A percentile compares a stretch with the other conserved stretches of the same genome.
These are phyloP conservation scores for Colletotrichum ledebouriae DNA, from an alignment of 2,329 filamentous ascomycete genomes.

Conservation along the genomic window DNA sequence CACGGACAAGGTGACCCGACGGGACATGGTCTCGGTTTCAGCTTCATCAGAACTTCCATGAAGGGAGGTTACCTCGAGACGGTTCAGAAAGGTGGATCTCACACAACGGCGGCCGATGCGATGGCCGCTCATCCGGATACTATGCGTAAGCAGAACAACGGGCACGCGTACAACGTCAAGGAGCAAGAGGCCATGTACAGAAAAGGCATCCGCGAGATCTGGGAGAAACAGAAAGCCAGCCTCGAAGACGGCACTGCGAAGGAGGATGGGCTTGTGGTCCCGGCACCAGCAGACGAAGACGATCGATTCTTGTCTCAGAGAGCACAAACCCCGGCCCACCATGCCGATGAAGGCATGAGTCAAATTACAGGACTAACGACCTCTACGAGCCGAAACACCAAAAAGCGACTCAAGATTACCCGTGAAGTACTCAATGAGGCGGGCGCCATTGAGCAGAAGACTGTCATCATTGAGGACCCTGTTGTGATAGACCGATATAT, in stretches of 20 bases:
- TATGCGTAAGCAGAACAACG: conserved; percentile 83
- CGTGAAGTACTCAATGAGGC: conserved; percentile 66
- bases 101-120: conserved; percentile 81
- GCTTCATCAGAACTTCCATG: conserved; percentile 98
- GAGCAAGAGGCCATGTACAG: conserved; percentile 94
- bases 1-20: conserved; percentile 97
- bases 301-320: conserved; percentile 80
- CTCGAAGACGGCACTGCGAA: conserved; percentile 80
- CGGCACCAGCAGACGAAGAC: conserved; percentile 71
- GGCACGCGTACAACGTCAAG: conserved; percentile 97
- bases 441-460: conserved; percentile 70
- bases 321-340: conserved; percentile 73
- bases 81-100: conserved; percentile 70
- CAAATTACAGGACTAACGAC: conserved; percentile 80
- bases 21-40: conserved; percentile 92
- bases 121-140: conserved; percentile 77
- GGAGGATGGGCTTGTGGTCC: conserved; percentile 69
- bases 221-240: conserved; percentile 87
- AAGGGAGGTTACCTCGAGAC: conserved; percentile 95
- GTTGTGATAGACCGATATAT: conserved; percentile 91
- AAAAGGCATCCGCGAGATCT: conserved; percentile 90
- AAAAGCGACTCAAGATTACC: conserved; percentile 79
- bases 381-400: conserved; percentile 73
- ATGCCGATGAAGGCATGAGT: conserved; percentile 82
- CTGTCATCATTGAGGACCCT: conserved; percentile 81